Conservation (phyloP, 768 basidiomycete genomes). For the Atractiella rhizophila region DNA sequence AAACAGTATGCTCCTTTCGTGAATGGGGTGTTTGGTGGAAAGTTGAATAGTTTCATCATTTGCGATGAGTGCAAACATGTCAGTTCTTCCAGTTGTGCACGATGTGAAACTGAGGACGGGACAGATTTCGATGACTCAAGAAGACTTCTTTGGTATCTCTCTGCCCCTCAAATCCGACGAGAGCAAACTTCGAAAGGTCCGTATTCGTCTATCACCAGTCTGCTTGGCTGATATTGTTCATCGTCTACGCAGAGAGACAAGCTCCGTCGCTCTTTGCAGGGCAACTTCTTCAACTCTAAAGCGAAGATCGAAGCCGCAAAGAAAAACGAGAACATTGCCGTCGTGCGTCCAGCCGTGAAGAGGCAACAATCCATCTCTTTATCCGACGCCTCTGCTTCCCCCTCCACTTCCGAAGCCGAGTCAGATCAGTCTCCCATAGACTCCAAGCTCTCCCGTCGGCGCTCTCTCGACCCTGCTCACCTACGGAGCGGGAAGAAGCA, state of each 20-base stretch:
- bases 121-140: slow-evolving; percentile 51
- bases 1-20: slow-evolving; percentile 32
- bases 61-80: slow-evolving; percentile 85
- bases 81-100: slow-evolving; percentile 5
- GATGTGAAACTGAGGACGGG: neutral
- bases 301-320: neutral
- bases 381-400: slow-evolving; percentile 3
- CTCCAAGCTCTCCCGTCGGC: slow-evolving; percentile 2
- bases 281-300: slow-evolving; percentile 9
- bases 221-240: no score
- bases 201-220: neutral
- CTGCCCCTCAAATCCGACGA: slow-evolving; percentile 66
- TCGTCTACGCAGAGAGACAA: slow-evolving; percentile 5
- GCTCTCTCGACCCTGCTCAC: slow-evolving; percentile 12
- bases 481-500: slow-evolving; percentile 2
- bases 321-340: neutral
- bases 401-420: slow-evolving; percentile 6
- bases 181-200: slow-evolving; percentile 38
- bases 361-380: neutral
- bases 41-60: slow-evolving; percentile 67
- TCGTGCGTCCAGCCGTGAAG: neutral
- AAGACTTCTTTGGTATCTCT: slow-evolving; percentile 84
- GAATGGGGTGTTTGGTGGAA: slow-evolving; percentile 75
- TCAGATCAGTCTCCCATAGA: neutral
- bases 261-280: slow-evolving; percentile 8